Evolutionary conservation across 768 basidiomycete species (phyloP).

Genomic region (Strobilomyces echinocephalus): DNA sequence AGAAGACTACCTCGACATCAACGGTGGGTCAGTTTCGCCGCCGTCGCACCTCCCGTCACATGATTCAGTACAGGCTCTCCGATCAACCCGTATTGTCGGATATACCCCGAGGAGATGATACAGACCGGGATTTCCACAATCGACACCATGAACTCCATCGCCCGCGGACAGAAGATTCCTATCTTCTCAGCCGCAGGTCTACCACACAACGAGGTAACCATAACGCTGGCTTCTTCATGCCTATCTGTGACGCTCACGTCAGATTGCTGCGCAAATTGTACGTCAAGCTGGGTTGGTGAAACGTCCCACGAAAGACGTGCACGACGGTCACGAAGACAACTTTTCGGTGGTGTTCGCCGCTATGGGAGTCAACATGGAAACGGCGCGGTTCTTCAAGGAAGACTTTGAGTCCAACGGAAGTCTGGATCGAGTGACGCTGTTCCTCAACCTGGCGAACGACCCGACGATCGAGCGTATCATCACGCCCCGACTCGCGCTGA

Average conservation of each 20-base stretch:
- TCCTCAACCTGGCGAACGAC: slow-evolving; percentile 98
- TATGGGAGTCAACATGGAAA: slow-evolving; percentile 99
- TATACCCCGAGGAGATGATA: slow-evolving; percentile 99
- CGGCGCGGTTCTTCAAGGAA: slow-evolving; percentile 98
- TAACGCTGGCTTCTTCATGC: slow-evolving; percentile 19
- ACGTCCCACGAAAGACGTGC: slow-evolving; percentile 93
- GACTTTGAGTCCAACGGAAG: slow-evolving; percentile 99
- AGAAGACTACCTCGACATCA: slow-evolving; percentile 98
- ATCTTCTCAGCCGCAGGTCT: slow-evolving; percentile 99
- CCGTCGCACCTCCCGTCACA: slow-evolving; percentile 8
- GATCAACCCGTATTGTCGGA: slow-evolving; percentile 96
- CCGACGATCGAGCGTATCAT: slow-evolving; percentile 99
- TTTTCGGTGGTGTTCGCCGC: slow-evolving; percentile 99
- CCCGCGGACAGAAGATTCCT: slow-evolving; percentile 99
- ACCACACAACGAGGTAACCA: slow-evolving; percentile 89
- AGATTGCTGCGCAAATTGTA: slow-evolving; percentile 99
- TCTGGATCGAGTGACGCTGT: slow-evolving; percentile 94
- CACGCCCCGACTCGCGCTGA: slow-evolving; percentile 94
- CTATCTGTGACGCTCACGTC: slow-evolving; percentile 22
- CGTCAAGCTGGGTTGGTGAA: slow-evolving; percentile 98
- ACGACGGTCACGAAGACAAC: slow-evolving; percentile 99
- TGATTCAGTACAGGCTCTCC: slow-evolving; percentile 68
- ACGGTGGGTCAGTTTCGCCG: slow-evolving; percentile 56
- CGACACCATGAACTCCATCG: slow-evolving; percentile 97
- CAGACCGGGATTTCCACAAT: slow-evolving; percentile 99